These are phyloP conservation scores for Fusarium austroafricanum DNA, from an alignment of 2,329 filamentous ascomycete species.

Conservation along the genomic window DNA sequence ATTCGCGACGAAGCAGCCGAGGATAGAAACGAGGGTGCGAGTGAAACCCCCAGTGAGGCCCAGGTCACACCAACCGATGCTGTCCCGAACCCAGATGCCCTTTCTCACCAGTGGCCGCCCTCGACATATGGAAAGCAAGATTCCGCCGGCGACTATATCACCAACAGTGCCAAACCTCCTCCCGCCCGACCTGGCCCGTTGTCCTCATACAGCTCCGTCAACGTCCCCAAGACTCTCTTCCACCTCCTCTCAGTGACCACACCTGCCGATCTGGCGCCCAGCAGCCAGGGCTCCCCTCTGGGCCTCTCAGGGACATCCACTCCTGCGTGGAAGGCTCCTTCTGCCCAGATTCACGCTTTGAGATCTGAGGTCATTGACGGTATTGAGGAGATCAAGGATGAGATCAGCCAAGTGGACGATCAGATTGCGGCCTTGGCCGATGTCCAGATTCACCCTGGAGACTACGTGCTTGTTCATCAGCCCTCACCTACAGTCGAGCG, in stretches of 20 bases:
- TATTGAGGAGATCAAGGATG: conserved; percentile 95
- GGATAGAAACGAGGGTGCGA: conserved; percentile 73
- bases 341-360: conserved; percentile 72
- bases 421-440: conserved; percentile 90
- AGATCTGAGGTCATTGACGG: conserved; percentile 93
- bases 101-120: conserved; percentile 45
- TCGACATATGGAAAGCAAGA: conserved; percentile 53
- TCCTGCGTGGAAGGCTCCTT: conserved; percentile 55
- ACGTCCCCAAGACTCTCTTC: conserved; percentile 82
- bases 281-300: conserved; percentile 58
- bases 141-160: conserved; percentile 47
- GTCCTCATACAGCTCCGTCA: conserved; percentile 72
- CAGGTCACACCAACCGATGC: conserved; percentile 55
- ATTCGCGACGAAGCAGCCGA: conserved; percentile 93
- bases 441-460: conserved; percentile 92
- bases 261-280: conserved; percentile 55
- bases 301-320: conserved; percentile 63
- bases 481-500: conserved; percentile 88
- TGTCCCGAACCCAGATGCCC: conserved; percentile 46
- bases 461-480: conserved; percentile 90
- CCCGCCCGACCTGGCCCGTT: conserved; percentile 69
- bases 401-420: conserved; percentile 91
- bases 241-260: conserved; percentile 83
- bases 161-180: conserved; percentile 46
- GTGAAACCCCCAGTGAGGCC: conserved; percentile 68